These are phyloP conservation scores for Aciculosporium take DNA, from an alignment of 2,329 filamentous ascomycete genomes.

Conservation along the genomic window DNA sequence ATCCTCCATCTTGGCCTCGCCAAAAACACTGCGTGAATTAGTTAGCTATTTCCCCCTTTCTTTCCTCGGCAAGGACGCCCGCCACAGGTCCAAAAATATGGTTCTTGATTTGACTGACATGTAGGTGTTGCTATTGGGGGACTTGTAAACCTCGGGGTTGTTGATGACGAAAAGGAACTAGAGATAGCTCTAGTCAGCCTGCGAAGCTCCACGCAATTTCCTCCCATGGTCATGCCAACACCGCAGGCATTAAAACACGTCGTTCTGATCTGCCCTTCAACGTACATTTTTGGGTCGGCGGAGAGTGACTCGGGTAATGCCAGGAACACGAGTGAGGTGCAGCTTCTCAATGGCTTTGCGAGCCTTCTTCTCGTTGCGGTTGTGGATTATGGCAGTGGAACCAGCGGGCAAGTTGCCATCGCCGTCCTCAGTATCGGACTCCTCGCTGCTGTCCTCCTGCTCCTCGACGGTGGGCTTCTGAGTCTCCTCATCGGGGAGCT, in stretches of 20 bases:
- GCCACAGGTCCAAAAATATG: neutral
- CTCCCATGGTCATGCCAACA: neutral
- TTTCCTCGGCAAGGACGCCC: neutral
- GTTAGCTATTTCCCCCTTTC: neutral
- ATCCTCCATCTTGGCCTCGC: conserved; percentile 99
- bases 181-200: conserved; percentile 12
- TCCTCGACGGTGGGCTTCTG: conserved; percentile 70
- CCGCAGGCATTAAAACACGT: neutral
- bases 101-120: conserved; percentile 52
- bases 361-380: conserved; percentile 99
- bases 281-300: conserved; percentile 97
- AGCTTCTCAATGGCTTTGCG: conserved; percentile 98
- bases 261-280: conserved; percentile 16
- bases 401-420: conserved; percentile 69
- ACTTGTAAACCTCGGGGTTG: conserved; percentile 99
- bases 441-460: conserved; percentile 57
- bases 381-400: conserved; percentile 83
- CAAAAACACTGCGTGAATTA: conserved; percentile 62
- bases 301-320: conserved; percentile 96
- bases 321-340: conserved; percentile 86
- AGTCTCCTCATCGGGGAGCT: conserved; percentile 82
- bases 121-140: conserved; percentile 97
- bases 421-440: conserved; percentile 69
- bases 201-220: conserved; percentile 4
- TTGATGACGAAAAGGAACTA: conserved; percentile 99